Base-by-base conservation (phyloP, 148 eudicot species). In the Tetragonia tetragonoides region DNA sequence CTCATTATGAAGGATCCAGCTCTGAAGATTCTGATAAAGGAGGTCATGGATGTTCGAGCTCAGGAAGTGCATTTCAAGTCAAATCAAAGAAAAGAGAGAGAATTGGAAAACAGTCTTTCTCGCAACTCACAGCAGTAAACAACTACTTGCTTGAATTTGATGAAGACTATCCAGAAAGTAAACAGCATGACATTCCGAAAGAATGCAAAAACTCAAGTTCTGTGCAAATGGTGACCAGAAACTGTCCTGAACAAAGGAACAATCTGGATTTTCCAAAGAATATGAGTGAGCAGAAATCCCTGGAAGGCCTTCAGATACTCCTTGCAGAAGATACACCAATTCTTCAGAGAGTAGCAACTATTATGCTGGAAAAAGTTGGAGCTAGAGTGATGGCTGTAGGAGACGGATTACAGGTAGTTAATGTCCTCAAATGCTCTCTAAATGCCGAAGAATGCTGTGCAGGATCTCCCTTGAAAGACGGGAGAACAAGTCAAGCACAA, bases 261-360 rank as follows among this genome's bases (percentile, higher is more conserved):
- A 76, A 68, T 66, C 17, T 67, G 37, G 73, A 80, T 72, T 71
- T 81, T 49, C 72, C 62, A 51, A 85, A 85, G 78, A 80, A 68
- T 34, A 80, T 64, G 77, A 84, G 78, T 68, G 88, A 76, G 10
- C 86, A 83, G 60, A 87, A 82, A 79, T 79, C 86, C 60, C 83
- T 95, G 65, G 88, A 84, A 59, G 97, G 98, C 34, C 62, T 95
- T 17, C 73, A 83, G 64, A 85, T 95, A 80, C 87, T 95, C 71
- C 88, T 95, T 44, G 98, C 97, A 74, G 98, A 95, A 85, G 98
- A 95, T 80, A 95, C 96, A 41, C 94, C 94, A 0, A 88, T 95
- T n/a, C 91, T 95, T 38, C 97, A 95, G 82, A 87, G 91, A 75
- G 98, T 95, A 51, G 98, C 97, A 49, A 89, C 96, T 10, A 91